phyloP scores from a whole-genome alignment of 2,329 filamentous ascomycete species.

The Aspergillus arachidicola region DNA sequence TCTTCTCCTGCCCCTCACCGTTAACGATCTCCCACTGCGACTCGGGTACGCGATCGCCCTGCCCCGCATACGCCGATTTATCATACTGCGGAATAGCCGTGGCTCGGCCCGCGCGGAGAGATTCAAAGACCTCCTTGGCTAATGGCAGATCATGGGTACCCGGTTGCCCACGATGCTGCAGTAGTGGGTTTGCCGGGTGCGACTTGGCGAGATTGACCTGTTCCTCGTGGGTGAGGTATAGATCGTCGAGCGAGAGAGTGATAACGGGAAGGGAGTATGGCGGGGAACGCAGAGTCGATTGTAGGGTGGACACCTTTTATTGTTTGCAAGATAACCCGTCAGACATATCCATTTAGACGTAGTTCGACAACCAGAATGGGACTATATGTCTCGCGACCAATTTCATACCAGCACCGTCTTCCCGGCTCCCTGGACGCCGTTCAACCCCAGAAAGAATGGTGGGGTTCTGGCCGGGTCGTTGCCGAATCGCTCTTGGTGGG shows the following conservation, averaged over 20 bases:
- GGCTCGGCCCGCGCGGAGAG: slow-evolving; percentile 54
- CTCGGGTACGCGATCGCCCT: slow-evolving; percentile 72
- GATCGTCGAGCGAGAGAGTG: slow-evolving; percentile 83
- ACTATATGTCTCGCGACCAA: too few relatives aligned
- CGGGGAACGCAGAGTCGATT: slow-evolving; percentile 59
- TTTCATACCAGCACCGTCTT: slow-evolving; percentile 77
- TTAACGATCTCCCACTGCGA: slow-evolving; percentile 62
- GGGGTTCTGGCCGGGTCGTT: slow-evolving; percentile 42
- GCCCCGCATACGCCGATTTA: slow-evolving; percentile 75
- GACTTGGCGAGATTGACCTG: slow-evolving; percentile 66
- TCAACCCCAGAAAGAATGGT: slow-evolving; percentile 85
- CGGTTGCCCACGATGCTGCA: slow-evolving; percentile 82
- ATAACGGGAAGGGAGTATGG: slow-evolving; percentile 65
- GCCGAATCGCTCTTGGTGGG: slow-evolving; percentile 50
- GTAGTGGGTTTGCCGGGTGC: slow-evolving; percentile 71
- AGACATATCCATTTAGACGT: neutral
- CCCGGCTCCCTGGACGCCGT: slow-evolving; percentile 87
- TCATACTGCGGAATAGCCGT: slow-evolving; percentile 76
- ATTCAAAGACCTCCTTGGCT: slow-evolving; percentile 63
- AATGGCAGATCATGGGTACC: slow-evolving; percentile 78
- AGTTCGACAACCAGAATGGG: too few relatives aligned
- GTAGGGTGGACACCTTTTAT: slow-evolving; percentile 63
- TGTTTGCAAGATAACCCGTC: neutral
- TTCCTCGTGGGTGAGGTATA: slow-evolving; percentile 75
- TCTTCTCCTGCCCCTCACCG: slow-evolving; percentile 31